Evolutionary conservation across 495 filamentous ascomycete genomes (phyloP), one percentile per base, ranked within the genome.

Genomic region (Aspergillus steynii): DNA sequence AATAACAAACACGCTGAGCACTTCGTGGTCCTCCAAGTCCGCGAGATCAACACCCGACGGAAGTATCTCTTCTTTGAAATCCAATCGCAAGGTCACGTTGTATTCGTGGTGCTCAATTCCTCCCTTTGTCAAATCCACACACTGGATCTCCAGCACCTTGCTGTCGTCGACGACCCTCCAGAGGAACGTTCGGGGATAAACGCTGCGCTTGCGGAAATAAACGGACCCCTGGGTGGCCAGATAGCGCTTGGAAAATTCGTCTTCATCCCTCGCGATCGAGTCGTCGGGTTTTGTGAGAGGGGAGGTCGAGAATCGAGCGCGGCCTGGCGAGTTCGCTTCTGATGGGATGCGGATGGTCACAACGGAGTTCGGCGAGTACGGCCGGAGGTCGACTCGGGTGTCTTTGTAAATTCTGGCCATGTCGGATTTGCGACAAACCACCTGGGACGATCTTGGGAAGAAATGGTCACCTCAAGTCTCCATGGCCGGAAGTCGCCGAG

Each of bases 131-230:
- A 97, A 74, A 74, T 98, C 95, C 66, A 88, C 86, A 37, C 86
- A 87, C 72, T 91, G 89, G 55, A 99, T 80, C 71, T 93, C 91
- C 56, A 99, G 80, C 50, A 93, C 81, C 65, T 85, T 90, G 67
- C 86, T 86, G 66, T 88, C 86, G 68, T 96, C 88, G 61, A 97
- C 75, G 25, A 99, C 82, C 56, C 95, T 82, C 94, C 96, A 99
- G 27, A 97, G 81, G 65, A 98, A 93, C 68, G 83, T 88, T 65
- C 90, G 85, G 51, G 95, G 96, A 59, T 89, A 90, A 56, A 79
- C 76, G 59, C 86, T 84, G 64, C 87, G 81, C 67, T 85, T 85
- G 56, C 94, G 85, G 74, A 96, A 91, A 81, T 91, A 96, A 47
- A 98, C 83, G 1, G 91, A 89, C 26, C 90, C 90, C 31, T 92